Evolutionary conservation across 306 rosid species (phyloP), one percentile per base, ranked within the genome.

Genomic region (Alnus glutinosa): DNA sequence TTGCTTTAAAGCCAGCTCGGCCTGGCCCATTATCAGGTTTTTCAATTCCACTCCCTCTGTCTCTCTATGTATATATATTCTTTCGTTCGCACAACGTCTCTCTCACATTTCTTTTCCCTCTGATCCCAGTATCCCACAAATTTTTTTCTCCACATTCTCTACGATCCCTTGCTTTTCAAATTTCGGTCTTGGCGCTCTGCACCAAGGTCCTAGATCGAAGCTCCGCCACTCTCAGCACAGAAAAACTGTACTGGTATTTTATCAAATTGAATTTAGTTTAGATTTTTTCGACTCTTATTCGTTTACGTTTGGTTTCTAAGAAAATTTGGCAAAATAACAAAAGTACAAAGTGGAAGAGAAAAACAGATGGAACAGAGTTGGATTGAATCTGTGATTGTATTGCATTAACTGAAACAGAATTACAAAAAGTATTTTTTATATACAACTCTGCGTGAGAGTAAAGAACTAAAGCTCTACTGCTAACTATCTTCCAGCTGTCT

Each of bases 241-340:
- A 34, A 23, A 50, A 55, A 80, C 74, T 87, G 86, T 78, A 81
- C 78, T 78, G 68, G 18, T 42, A 4, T 5, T 7, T 7, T 42
- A 42, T 42, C 8, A 42, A 42, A 42, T 42, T 42, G 46, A 42
- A 42, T 42, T 42, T 42, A 42, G 46, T 42, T 42, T 42, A 42
- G 46, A 5, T 5, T 42, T 42, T 42, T 37, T 73, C 61, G 46
- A 34, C 5, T 69, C 67, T 49, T 13, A 55, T 57, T 80, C 16
- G 48, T 74, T 58, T 47, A 3, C 3, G 76, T 70, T 70, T 77
- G 54, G 61, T 75, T 67, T 4, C 47, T 39, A 50, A 51, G 16
- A 59, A 79, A 23, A 8, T 39, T 50, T 81, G 4, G 59, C 55
- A 50, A n/a, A n/a, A n/a, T n/a, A n/a, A n/a, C n/a, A n/a, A n/a